phyloP scores from a whole-genome alignment of 2,329 filamentous ascomycete species.

The Venturia carpophila region DNA sequence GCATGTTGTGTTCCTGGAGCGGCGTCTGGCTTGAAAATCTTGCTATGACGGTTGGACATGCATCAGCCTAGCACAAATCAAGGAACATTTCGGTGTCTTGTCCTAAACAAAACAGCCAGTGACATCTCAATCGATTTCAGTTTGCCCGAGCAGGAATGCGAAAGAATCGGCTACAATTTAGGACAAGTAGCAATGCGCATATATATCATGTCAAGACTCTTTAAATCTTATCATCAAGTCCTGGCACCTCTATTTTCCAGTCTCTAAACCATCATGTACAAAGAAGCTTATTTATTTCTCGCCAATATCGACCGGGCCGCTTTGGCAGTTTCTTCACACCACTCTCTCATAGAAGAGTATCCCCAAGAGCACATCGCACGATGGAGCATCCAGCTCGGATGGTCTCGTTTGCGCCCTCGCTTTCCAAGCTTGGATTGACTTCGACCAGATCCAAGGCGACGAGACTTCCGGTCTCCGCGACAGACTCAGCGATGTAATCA shows the following conservation, averaged over 20 bases:
- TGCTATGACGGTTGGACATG: neutral
- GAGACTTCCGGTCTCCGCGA: conserved; percentile 49
- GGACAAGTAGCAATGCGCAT: no score
- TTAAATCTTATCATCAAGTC: neutral
- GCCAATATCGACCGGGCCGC: neutral
- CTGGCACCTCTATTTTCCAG: no score
- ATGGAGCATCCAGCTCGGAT: conserved; percentile 85
- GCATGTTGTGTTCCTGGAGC: neutral
- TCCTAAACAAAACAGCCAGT: neutral
- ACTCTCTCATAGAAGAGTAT: conserved; percentile 62
- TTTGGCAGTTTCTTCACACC: neutral
- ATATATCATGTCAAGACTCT: neutral
- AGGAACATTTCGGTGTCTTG: neutral
- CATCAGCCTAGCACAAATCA: neutral
- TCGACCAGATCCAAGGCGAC: conserved; percentile 52
- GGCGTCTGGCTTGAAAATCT: neutral
- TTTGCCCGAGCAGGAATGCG: no score
- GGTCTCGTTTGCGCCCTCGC: conserved; percentile 68
- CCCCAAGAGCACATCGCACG: conserved; percentile 83
- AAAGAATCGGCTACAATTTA: no score
- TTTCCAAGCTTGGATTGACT: conserved; percentile 44
- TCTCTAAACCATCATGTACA: neutral
- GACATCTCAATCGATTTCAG: neutral
- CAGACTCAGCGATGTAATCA: conserved; percentile 81
- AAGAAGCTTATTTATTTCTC: neutral